A percentile compares a stretch with the other conserved stretches of the same genome.
phyloP scores from a whole-genome alignment of 768 basidiomycete species.

The Pisolithus orientalis region DNA sequence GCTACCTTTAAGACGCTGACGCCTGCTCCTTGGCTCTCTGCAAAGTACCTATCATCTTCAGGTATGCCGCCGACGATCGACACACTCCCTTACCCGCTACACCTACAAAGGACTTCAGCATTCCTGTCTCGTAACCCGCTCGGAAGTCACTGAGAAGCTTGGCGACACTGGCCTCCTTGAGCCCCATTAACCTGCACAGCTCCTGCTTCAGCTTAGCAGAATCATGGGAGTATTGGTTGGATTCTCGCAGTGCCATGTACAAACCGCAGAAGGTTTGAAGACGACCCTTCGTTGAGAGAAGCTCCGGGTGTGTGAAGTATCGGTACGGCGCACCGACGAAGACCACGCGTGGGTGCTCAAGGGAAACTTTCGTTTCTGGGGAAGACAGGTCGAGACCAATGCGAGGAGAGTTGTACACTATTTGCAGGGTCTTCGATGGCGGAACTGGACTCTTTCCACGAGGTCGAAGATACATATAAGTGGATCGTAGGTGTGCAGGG shows the following conservation, averaged over 20 bases:
- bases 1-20: neutral
- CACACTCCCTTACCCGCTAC: slow-evolving; percentile 35
- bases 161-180: slow-evolving; percentile 25
- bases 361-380: slow-evolving; percentile 39
- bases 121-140: slow-evolving; percentile 23
- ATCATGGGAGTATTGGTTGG: slow-evolving; percentile 11
- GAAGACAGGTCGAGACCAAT: slow-evolving; percentile 76
- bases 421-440: slow-evolving; percentile 9
- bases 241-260: slow-evolving; percentile 18
- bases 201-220: slow-evolving; percentile 22
- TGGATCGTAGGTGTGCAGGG: slow-evolving; percentile 10
- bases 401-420: slow-evolving; percentile 59
- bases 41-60: slow-evolving; percentile 36
- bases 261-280: slow-evolving; percentile 66
- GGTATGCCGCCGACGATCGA: slow-evolving; percentile 31
- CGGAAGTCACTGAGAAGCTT: slow-evolving; percentile 34
- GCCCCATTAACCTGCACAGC: slow-evolving; percentile 24
- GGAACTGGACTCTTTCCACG: neutral
- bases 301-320: slow-evolving; percentile 53
- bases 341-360: slow-evolving; percentile 43
- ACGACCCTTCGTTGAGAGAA: slow-evolving; percentile 61
- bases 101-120: slow-evolving; percentile 33
- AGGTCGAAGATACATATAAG: slow-evolving; percentile 20
- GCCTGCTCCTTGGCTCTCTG: slow-evolving; percentile 9
- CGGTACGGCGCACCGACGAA: slow-evolving; percentile 60